Evolutionary conservation across 768 basidiomycete species (phyloP), one percentile per base, ranked within the genome.

Genomic region (Tephrocybe rancida): DNA sequence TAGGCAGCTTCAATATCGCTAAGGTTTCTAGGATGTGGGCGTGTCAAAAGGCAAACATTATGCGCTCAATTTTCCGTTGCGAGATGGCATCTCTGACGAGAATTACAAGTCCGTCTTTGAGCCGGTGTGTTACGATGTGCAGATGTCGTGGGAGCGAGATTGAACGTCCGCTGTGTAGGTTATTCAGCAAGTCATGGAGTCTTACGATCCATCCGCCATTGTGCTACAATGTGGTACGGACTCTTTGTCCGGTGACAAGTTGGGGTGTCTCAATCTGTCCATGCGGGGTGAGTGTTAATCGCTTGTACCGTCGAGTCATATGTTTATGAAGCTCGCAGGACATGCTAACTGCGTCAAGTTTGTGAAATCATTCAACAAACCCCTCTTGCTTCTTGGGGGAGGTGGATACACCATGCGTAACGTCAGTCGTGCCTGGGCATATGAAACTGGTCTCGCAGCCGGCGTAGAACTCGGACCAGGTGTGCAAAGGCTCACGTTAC

Each of bases 391-490:
- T 18, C 84, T 99, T 22, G 97, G 97, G 13, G 97, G 97, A 24
- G 97, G 97, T 9, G 97, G 97, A 0, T 99, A 99, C 70, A 99
- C 97, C 3, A 96, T 99, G 85, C 89, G 95, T 39, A 96, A 96
- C 58, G 96, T 98, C 55, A 95, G 93, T 58, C 83, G 97, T 38
- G 88, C 91, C 11, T 99, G 97, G 97, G 96, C 97, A 19, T 99
- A 85, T 64, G 97, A 99, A 73, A 99, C 97, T 2, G 97, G 97
- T 21, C 72, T 99, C 38, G 97, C 97, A n/a, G 95, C 96, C 21
- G 97, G 97, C 10, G 91, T 95, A 19, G 95, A 98, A 69, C 82
- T 99, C 13, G 88, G 86, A 18, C 79, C 85, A 61, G 85, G 95
- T 95, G 73, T n/a, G n/a, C n/a, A 49, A 71, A 60, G 27, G n/a